Percentiles rank a stretch among this genome's conserved stretches.
Evolutionary conservation across 1,284 basidiomycete species (phyloP).

Genomic region (Ceratobasidium sp.): DNA sequence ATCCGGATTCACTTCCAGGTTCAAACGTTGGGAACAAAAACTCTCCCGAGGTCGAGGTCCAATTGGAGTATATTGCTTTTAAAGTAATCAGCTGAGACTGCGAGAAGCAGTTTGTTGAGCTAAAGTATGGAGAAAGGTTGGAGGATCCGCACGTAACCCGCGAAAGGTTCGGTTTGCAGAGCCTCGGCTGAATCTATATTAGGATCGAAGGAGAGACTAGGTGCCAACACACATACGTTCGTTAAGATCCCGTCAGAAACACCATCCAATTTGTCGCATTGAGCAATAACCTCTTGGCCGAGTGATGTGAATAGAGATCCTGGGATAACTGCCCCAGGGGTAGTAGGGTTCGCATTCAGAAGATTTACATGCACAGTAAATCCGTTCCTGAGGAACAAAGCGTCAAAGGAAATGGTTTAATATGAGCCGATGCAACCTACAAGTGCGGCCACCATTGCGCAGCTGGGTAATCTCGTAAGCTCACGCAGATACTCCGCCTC

Average conservation of each 20-base stretch:
- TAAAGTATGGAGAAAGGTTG: slow-evolving; percentile 6
- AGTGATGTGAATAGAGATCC: slow-evolving; percentile 2
- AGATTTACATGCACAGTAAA: slow-evolving; percentile 15
- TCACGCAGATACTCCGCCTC: neutral
- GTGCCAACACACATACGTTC: neutral
- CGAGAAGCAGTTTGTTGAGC: slow-evolving; percentile 9
- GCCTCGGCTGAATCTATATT: no score
- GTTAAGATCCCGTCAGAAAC: slow-evolving; percentile 9
- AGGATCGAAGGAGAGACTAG: neutral
- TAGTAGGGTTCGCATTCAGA: slow-evolving; percentile 6
- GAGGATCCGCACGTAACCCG: slow-evolving; percentile 8
- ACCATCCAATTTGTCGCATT: slow-evolving; percentile 22
- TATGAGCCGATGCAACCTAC: neutral
- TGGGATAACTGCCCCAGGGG: slow-evolving; percentile 17
- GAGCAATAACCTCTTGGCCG: slow-evolving; percentile 1
- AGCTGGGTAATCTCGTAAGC: slow-evolving; percentile 6
- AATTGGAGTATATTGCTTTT: slow-evolving; percentile 18
- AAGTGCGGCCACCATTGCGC: slow-evolving; percentile 32
- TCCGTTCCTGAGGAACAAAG: slow-evolving; percentile 1
- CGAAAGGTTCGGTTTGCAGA: slow-evolving; percentile 14
- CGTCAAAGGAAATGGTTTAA: neutral
- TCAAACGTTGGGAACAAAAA: slow-evolving; percentile 6
- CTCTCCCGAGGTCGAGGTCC: slow-evolving; percentile 13
- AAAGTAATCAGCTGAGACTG: neutral
- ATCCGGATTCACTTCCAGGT: no score